phyloP scores from a whole-genome alignment of 208 protist genomes.

The Crithidia brevicula region DNA sequence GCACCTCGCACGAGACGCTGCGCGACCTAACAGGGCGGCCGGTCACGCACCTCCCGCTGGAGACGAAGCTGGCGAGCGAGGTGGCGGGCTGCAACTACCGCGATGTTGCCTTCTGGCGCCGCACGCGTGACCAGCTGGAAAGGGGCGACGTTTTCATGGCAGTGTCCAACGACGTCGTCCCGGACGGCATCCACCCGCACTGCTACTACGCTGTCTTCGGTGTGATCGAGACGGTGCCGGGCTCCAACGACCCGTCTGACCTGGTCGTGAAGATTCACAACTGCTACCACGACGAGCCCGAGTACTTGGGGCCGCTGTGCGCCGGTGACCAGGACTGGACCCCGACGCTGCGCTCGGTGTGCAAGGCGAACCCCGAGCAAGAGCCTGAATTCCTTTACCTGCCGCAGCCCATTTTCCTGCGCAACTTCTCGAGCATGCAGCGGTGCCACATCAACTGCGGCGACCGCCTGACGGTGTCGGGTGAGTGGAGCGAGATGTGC shows the following conservation, averaged over 20 bases:
- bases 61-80: slow-evolving; percentile 71
- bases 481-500: slow-evolving; percentile 71
- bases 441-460: slow-evolving; percentile 90
- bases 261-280: slow-evolving; percentile 80
- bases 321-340: slow-evolving; percentile 53
- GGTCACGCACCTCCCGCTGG: slow-evolving; percentile 79
- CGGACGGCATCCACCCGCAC: slow-evolving; percentile 70
- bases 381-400: slow-evolving; percentile 58
- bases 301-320: slow-evolving; percentile 58
- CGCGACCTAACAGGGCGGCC: slow-evolving; percentile 82
- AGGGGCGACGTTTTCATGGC: slow-evolving; percentile 76
- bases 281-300: slow-evolving; percentile 68
- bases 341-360: slow-evolving; percentile 45
- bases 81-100: slow-evolving; percentile 74
- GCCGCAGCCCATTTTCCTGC: slow-evolving; percentile 68
- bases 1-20: slow-evolving; percentile 83
- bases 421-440: slow-evolving; percentile 84
- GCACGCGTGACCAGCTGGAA: slow-evolving; percentile 51
- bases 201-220: slow-evolving; percentile 82
- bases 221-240: slow-evolving; percentile 49
- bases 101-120: slow-evolving; percentile 67
- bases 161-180: slow-evolving; percentile 55
- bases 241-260: slow-evolving; percentile 49
- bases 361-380: slow-evolving; percentile 50
- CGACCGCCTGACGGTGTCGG: slow-evolving; percentile 65